phyloP scores from a whole-genome alignment of 345 rosid genomes.

The Eucalyptus viminalis region DNA sequence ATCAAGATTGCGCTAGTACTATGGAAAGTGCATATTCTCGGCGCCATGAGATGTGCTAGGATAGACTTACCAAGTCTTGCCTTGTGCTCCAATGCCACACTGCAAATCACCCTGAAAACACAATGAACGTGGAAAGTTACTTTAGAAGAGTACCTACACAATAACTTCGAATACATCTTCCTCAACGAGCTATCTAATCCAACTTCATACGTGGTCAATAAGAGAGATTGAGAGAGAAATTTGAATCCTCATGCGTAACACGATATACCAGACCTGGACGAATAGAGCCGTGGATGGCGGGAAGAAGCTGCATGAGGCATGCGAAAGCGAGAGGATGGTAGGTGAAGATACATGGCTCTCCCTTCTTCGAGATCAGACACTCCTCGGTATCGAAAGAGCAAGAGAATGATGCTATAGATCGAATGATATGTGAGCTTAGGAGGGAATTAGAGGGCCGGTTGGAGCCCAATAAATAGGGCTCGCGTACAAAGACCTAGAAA shows the following conservation, averaged over 20 bases:
- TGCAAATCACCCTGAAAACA: background rate
- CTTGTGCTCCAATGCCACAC: background rate
- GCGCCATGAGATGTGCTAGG: background rate
- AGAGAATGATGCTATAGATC: background rate
- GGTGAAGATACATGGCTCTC: background rate
- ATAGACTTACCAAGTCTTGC: constrained; percentile 5
- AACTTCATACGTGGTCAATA: background rate
- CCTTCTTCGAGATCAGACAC: background rate
- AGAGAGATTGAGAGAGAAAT: background rate
- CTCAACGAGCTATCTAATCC: background rate
- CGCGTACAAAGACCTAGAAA: background rate
- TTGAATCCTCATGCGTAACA: background rate
- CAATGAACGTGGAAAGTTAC: background rate
- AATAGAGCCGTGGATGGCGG: background rate
- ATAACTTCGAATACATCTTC: background rate
- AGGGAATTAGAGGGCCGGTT: background rate
- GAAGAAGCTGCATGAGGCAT: background rate
- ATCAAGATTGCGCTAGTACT: background rate
- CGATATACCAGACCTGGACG: background rate
- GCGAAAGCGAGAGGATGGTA: background rate
- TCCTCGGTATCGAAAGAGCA: background rate
- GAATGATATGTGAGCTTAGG: background rate
- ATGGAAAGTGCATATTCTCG: background rate
- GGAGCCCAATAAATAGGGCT: background rate
- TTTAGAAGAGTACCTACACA: background rate